Conservation (phyloP, 2,329 filamentous ascomycete genomes). For the Phaeosphaeria sp. region DNA sequence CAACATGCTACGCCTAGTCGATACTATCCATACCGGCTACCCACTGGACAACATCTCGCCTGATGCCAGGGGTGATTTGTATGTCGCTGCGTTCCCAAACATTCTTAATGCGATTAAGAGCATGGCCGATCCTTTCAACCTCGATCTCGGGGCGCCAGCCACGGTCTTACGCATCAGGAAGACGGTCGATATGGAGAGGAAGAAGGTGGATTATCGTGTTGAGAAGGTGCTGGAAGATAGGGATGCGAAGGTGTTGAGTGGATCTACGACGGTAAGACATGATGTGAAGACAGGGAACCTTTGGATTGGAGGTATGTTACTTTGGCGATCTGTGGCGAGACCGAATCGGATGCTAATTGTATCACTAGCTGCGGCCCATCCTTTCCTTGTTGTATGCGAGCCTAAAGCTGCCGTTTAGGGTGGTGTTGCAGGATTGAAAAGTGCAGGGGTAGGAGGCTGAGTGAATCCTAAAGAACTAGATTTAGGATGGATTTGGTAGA, state of each 20-base stretch:
- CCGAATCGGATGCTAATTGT: too few relatives aligned
- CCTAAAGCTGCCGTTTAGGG: too few relatives aligned
- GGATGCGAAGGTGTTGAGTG: constrained; percentile 26
- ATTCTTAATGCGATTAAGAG: constrained; percentile 11
- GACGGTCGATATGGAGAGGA: constrained; percentile 3
- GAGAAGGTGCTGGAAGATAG: constrained; percentile 38
- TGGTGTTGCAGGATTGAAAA: too few relatives aligned
- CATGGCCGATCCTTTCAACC: constrained; percentile 23
- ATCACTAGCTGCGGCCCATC: too few relatives aligned
- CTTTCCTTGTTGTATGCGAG: too few relatives aligned
- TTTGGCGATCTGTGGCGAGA: too few relatives aligned
- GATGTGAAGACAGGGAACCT: constrained; percentile 34
- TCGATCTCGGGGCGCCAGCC: constrained; percentile 15
- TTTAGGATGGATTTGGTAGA: too few relatives aligned
- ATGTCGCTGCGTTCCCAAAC: constrained; percentile 29
- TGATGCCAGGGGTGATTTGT: constrained; percentile 35
- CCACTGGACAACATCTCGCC: constrained; percentile 37
- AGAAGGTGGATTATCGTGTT: constrained; percentile 22
- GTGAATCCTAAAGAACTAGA: too few relatives aligned
- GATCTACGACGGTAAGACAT: constrained; percentile 32
- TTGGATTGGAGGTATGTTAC: constrained; percentile 31
- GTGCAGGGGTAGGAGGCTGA: too few relatives aligned
- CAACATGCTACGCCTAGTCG: constrained; percentile 24
- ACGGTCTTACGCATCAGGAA: constrained; percentile 32
- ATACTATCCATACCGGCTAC: constrained; percentile 32